Percentiles rank a stretch among this genome's conserved stretches.
Conservation (phyloP, 495 filamentous ascomycete genomes). For the Penicillium atrosanguineum region DNA sequence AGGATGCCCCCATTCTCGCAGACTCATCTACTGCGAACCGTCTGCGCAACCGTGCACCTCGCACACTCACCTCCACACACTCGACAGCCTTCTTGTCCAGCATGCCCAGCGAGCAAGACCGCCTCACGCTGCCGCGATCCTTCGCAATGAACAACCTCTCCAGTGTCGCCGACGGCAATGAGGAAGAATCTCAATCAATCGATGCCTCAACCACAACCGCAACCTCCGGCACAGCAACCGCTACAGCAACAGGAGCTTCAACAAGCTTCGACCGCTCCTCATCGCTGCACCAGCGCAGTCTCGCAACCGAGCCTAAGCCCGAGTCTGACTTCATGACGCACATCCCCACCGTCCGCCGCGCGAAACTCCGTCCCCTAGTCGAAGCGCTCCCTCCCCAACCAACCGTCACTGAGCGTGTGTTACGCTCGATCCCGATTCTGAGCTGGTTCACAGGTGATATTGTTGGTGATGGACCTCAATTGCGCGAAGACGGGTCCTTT, state of each 20-base stretch:
- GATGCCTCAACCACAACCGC: constrained; percentile 45
- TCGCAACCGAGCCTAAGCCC: constrained; percentile 29
- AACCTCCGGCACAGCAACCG: constrained; percentile 59
- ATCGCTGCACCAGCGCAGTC: constrained; percentile 30
- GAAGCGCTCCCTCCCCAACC: constrained; percentile 66
- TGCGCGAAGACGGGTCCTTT: constrained; percentile 75
- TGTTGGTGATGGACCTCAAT: constrained; percentile 74
- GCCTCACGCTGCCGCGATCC: constrained; percentile 44
- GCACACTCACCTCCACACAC: constrained; percentile 37
- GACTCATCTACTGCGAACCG: constrained; percentile 34
- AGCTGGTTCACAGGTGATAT: constrained; percentile 74
- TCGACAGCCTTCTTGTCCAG: constrained; percentile 39
- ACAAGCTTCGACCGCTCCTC: constrained; percentile 42
- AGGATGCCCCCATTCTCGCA: constrained; percentile 59
- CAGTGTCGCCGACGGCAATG: constrained; percentile 22
- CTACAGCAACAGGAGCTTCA: constrained; percentile 38
- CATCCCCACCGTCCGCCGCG: constrained; percentile 51
- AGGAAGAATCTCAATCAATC: constrained; percentile 30
- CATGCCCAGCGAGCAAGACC: constrained; percentile 29
- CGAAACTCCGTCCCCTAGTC: constrained; percentile 45
- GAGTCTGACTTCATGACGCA: constrained; percentile 51
- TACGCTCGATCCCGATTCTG: constrained; percentile 61
- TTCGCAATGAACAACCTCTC: constrained; percentile 44
- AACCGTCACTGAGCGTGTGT: constrained; percentile 56
- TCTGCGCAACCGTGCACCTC: constrained; percentile 25